Evolutionary conservation across 768 basidiomycete species (phyloP).

Genomic region (Lactarius pseudohatsudake): DNA sequence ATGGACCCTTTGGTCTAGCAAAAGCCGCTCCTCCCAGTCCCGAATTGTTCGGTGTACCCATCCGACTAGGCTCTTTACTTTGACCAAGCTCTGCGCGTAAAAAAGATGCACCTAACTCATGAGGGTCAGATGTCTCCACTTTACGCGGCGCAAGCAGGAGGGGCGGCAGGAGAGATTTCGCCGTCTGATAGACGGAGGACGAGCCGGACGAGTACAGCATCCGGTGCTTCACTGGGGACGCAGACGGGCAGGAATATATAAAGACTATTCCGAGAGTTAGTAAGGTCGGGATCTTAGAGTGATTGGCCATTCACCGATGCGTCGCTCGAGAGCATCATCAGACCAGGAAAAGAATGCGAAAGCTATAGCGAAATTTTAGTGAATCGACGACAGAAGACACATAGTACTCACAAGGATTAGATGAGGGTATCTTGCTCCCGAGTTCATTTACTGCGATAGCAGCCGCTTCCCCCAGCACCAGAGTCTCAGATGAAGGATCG

Average conservation of each 20-base stretch:
- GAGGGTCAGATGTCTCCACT: slow-evolving; percentile 81
- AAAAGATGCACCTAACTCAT: slow-evolving; percentile 64
- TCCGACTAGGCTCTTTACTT: slow-evolving; percentile 23
- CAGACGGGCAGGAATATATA: slow-evolving; percentile 87
- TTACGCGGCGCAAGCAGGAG: slow-evolving; percentile 53
- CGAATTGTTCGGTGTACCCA: slow-evolving; percentile 29
- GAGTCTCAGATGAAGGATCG: slow-evolving; percentile 60
- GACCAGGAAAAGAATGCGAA: slow-evolving; percentile 72
- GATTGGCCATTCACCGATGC: slow-evolving; percentile 52
- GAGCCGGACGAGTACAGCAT: slow-evolving; percentile 87
- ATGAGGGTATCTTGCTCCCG: slow-evolving; percentile 48
- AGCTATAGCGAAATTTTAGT: slow-evolving; percentile 32
- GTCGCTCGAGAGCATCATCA: slow-evolving; percentile 48
- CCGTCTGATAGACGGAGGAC: slow-evolving; percentile 52
- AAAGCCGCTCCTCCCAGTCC: slow-evolving; percentile 51
- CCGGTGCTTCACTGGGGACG: slow-evolving; percentile 77
- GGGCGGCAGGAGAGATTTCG: slow-evolving; percentile 50
- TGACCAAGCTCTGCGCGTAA: slow-evolving; percentile 59
- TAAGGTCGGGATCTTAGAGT: slow-evolving; percentile 6
- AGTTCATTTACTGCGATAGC: slow-evolving; percentile 47
- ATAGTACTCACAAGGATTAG: slow-evolving; percentile 52
- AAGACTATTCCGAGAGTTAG: slow-evolving; percentile 53
- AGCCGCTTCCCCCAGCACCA: slow-evolving; percentile 45
- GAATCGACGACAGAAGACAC: slow-evolving; percentile 22
- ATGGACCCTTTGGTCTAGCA: slow-evolving; percentile 69